These are phyloP conservation scores for Solanum chiquidenum DNA, from an alignment of 257 asterid species.

Conservation along the genomic window DNA sequence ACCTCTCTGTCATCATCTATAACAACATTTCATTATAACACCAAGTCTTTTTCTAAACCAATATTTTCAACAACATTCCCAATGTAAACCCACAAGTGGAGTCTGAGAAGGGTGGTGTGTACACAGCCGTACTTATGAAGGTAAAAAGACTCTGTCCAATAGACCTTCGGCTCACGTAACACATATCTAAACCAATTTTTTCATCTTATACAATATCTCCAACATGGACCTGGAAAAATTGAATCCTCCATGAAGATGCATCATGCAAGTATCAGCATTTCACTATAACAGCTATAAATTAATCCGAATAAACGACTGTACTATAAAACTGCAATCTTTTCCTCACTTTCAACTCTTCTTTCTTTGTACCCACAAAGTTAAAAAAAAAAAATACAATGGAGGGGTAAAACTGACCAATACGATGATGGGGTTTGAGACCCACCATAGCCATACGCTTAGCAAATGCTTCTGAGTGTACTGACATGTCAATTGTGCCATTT, in stretches of 20 bases:
- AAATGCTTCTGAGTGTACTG: constrained; percentile 34
- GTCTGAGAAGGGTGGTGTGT: not conserved
- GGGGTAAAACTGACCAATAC: constrained; percentile 40
- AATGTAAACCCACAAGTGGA: not conserved
- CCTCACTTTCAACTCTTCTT: not conserved
- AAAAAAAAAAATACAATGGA: not conserved
- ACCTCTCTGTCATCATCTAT: too few relatives aligned
- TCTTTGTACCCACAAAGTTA: not conserved
- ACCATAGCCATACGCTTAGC: constrained; percentile 73
- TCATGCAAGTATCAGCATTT: not conserved
- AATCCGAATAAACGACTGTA: not conserved
- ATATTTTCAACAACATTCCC: not conserved
- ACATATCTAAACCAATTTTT: not conserved
- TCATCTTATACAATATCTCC: not conserved
- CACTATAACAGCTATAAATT: not conserved
- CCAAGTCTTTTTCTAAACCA: not conserved
- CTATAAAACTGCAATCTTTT: not conserved
- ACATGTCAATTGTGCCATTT: constrained; percentile 17
- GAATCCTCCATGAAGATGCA: not conserved
- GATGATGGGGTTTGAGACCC: constrained; percentile 75
- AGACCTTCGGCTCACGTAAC: not conserved
- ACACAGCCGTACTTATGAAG: not conserved
- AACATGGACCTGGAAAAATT: not conserved
- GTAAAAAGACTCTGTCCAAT: not conserved
- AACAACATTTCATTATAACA: not conserved